Base-by-base conservation (phyloP, 169 alveolate genomes). In the Cryptosporidium muris region DNA sequence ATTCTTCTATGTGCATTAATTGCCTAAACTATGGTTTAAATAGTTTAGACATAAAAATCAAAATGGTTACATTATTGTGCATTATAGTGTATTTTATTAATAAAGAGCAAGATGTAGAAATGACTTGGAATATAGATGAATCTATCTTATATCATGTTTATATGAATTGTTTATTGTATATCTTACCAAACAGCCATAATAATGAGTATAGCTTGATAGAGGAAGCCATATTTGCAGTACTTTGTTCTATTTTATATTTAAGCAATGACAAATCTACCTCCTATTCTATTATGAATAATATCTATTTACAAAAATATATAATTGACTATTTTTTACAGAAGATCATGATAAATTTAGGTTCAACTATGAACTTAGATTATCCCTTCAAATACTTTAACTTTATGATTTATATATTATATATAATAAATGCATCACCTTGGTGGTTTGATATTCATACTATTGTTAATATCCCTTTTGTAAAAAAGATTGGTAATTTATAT, bases 11-110 rank as follows among this genome's bases (percentile, higher is more conserved):
- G 38, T 66, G 81, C 6, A 51, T 52, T n/a, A 14, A 52, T 43
- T 66, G 81, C 42, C 34, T 66, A n/a, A 66, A 40, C 40, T 66
- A 51, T n/a, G 81, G 81, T 3, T 42, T 66, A n/a, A 51, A 52
- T 66, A 36, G 42, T 14, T 8, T 2, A 1, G 11, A 38, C 2
- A 60, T n/a, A 4, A 40, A 52, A 16, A 11, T 66, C 34, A 66
- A 66, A 36, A 11, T 53, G 14, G 6, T 40, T 37, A 66, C 81
- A 37, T 52, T 53, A 11, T 14, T 66, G 25, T 66, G 56, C 3
- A 8, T 66, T 14, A 51, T 66, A 38, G 53, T 66, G n/a, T 8
- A 9, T 12, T 3, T 53, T 9, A 11, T 66, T 38, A 49, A 52
- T 66, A 6, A 25, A 8, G 8, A 6, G 37, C 52, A 64, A n/a